Conservation (phyloP, 2,329 filamentous ascomycete species). For the Leptographium flavum region DNA sequence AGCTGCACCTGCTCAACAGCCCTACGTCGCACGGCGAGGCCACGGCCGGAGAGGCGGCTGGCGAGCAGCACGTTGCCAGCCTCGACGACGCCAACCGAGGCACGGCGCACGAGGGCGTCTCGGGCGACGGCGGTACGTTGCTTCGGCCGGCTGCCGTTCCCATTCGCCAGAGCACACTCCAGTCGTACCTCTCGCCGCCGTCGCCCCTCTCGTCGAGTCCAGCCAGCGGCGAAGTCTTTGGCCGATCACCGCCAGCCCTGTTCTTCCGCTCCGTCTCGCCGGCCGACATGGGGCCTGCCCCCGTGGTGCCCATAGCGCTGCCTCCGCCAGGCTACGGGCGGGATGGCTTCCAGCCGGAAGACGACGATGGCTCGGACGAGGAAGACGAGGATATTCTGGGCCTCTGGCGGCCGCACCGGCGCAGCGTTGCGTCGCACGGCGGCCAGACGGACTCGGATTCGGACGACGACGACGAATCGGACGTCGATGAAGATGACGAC, state of each 20-base stretch:
- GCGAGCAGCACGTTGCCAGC: neutral
- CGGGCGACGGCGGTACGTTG: no score
- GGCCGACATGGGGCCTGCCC: slow-evolving; percentile 6
- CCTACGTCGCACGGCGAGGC: slow-evolving; percentile 22
- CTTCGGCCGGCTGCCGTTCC: no score
- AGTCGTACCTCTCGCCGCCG: neutral
- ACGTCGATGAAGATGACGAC: slow-evolving; percentile 32
- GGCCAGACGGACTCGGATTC: slow-evolving; percentile 31
- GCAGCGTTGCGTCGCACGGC: slow-evolving; percentile 20
- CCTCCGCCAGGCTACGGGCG: slow-evolving; percentile 9
- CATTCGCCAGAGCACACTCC: neutral
- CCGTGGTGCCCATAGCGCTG: slow-evolving; percentile 4
- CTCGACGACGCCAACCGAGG: neutral
- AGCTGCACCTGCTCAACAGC: slow-evolving; percentile 40
- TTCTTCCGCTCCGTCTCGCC: slow-evolving; percentile 28
- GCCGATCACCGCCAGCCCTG: neutral
- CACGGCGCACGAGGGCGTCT: neutral
- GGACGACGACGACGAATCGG: slow-evolving; percentile 30
- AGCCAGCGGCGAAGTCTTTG: neutral
- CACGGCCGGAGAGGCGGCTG: slow-evolving; percentile 11
- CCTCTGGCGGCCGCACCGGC: slow-evolving; percentile 38
- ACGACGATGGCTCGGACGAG: slow-evolving; percentile 25
- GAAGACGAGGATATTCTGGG: slow-evolving; percentile 39
- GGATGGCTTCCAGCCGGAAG: slow-evolving; percentile 14
- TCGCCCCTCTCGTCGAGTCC: slow-evolving; percentile 2